Conservation (phyloP, 306 rosid genomes). For the Vicia faba region DNA sequence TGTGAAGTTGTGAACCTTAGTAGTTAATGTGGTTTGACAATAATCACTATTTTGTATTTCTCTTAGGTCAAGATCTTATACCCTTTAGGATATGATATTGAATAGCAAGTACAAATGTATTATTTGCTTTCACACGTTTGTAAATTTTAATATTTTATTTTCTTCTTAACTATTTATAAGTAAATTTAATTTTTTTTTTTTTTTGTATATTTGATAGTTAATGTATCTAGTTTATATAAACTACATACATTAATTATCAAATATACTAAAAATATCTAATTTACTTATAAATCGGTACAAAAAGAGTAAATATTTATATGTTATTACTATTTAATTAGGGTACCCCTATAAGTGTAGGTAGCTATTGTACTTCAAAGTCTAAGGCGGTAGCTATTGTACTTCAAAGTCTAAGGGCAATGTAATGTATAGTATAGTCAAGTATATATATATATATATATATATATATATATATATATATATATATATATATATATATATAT, state of each 20-base stretch:
- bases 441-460: too few species aligned
- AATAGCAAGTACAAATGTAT: constrained; percentile 33
- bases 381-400: neutral
- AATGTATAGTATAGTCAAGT: neutral
- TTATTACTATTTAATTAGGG: constrained; percentile 3
- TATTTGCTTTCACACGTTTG: constrained; percentile 43
- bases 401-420: neutral
- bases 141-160: constrained; percentile 29
- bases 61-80: constrained; percentile 48
- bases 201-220: too few species aligned
- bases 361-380: constrained; percentile 26
- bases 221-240: too few species aligned
- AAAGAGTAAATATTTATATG: constrained; percentile 21
- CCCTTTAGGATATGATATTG: constrained; percentile 33
- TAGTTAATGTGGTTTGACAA: constrained; percentile 31
- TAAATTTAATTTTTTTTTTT: too few species aligned
- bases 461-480: too few species aligned
- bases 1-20: constrained; percentile 6
- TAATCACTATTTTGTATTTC: constrained; percentile 37
- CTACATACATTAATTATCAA: too few species aligned
- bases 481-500: too few species aligned
- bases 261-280: too few species aligned
- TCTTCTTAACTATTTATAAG: too few species aligned
- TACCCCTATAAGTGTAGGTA: constrained; percentile 27
- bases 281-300: too few species aligned